Conservation (phyloP, 345 rosid species). For the Raphanus sativus region DNA sequence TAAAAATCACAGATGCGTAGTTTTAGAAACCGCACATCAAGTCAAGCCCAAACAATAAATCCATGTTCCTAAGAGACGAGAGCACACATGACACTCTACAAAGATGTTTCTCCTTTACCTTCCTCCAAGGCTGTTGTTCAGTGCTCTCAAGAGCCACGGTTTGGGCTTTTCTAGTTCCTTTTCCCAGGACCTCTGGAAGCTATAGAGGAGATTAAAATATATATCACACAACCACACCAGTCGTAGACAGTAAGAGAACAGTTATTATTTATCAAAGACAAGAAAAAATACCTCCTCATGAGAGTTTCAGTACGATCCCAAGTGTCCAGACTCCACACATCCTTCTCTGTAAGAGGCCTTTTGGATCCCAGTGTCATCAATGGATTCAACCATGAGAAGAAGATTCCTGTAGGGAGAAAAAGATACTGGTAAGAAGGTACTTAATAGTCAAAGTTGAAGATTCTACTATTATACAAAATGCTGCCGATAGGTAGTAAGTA, state of each 20-base stretch:
- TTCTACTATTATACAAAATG: background rate
- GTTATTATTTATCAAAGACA: slow-evolving; percentile 15
- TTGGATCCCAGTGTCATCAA: slow-evolving; percentile 84
- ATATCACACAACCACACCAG: slow-evolving; percentile 25
- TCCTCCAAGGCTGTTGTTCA: slow-evolving; percentile 83
- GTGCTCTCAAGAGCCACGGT: slow-evolving; percentile 93
- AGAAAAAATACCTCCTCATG: slow-evolving; percentile 54
- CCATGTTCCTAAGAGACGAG: background rate
- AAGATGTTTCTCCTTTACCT: slow-evolving; percentile 48
- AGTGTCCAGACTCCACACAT: slow-evolving; percentile 84
- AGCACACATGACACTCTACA: slow-evolving; percentile 13
- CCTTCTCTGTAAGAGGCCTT: slow-evolving; percentile 90
- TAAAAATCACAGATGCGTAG: background rate
- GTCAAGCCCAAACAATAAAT: slow-evolving; percentile 13
- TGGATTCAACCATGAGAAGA: slow-evolving; percentile 88
- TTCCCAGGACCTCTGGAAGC: slow-evolving; percentile 88
- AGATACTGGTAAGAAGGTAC: slow-evolving; percentile 6
- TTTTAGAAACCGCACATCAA: too few species aligned
- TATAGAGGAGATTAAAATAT: slow-evolving; percentile 36
- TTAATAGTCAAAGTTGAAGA: slow-evolving; percentile 17
- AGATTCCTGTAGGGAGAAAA: slow-evolving; percentile 40
- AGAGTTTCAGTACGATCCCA: slow-evolving; percentile 94
- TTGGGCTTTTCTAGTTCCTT: slow-evolving; percentile 69
- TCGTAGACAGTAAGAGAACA: slow-evolving; percentile 22
- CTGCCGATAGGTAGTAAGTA: slow-evolving; percentile 12